These are phyloP conservation scores for Boletus coccyginus DNA, from an alignment of 768 basidiomycete species.

Conservation along the genomic window DNA sequence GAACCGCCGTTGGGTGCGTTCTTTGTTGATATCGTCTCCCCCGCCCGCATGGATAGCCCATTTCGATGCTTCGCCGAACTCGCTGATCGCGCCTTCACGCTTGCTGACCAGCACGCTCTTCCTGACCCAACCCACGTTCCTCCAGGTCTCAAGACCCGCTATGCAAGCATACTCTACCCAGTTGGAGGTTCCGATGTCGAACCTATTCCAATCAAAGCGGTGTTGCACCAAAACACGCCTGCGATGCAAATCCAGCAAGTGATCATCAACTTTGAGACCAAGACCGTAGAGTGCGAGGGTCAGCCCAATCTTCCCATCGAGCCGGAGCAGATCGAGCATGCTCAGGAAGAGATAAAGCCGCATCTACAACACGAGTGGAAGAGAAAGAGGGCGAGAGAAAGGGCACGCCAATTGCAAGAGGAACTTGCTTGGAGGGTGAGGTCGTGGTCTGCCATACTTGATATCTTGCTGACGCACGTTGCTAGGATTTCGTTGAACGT, in stretches of 20 bases:
- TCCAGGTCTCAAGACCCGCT: conserved; percentile 4
- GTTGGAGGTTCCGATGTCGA: background rate
- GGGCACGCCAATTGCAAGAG: conserved; percentile 1
- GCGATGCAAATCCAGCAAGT: conserved; percentile 9
- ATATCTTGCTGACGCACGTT: background rate
- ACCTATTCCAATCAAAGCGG: conserved; percentile 10
- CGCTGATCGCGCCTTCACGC: conserved; percentile 18
- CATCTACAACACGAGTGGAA: conserved; percentile 12
- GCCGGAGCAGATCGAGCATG: conserved; percentile 18
- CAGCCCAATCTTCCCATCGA: conserved; percentile 15
- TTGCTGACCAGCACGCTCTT: conserved; percentile 2
- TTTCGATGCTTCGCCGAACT: conserved; percentile 18
- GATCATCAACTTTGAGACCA: conserved; percentile 16
- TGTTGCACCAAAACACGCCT: conserved; percentile 13
- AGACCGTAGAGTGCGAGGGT: conserved; percentile 12
- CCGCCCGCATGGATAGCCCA: background rate
- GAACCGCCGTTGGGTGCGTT: conserved; percentile 10
- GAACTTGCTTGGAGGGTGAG: conserved; percentile 14
- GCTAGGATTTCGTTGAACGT: conserved; percentile 17
- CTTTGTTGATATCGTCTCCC: conserved; percentile 12
- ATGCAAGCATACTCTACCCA: conserved; percentile 16
- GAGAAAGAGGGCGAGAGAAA: conserved; percentile 2
- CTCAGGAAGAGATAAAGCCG: conserved; percentile 10
- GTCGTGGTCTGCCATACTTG: background rate
- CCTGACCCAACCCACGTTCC: background rate